Evolutionary conservation across 2,329 filamentous ascomycete genomes (phyloP).

Genomic region (Alternaria conjuncta): DNA sequence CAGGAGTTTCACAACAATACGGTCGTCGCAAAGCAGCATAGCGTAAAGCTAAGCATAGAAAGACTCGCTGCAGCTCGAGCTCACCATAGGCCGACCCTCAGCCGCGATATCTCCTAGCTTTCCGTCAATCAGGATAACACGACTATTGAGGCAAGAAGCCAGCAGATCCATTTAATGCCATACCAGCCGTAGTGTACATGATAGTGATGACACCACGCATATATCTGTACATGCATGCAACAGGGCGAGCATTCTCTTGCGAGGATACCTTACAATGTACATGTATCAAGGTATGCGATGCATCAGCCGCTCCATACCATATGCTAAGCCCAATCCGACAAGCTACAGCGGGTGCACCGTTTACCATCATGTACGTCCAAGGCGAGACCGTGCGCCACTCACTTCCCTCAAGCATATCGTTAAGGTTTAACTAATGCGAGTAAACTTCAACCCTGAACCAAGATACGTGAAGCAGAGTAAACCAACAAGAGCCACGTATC

Average conservation of each 20-base stretch:
- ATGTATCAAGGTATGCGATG: slow-evolving; percentile 1
- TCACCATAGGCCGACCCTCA: not conserved
- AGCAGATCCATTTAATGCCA: not conserved
- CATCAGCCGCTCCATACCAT: not conserved
- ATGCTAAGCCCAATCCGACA: not conserved
- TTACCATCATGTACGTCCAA: not conserved
- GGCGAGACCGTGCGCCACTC: not conserved
- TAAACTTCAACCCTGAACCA: not conserved
- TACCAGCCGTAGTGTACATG: not conserved
- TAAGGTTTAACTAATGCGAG: slow-evolving; percentile 1
- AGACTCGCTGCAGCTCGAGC: not conserved
- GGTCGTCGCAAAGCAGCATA: not conserved
- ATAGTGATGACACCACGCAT: not conserved
- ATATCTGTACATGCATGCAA: slow-evolving; percentile 1
- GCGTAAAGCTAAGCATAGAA: not conserved
- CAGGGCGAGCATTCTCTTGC: not conserved
- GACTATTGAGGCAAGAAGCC: not conserved
- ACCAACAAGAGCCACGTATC: not conserved
- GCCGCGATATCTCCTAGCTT: not conserved
- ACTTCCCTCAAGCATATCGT: not conserved
- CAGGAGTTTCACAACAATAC: not conserved
- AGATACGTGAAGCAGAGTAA: not conserved
- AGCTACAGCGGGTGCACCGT: not conserved
- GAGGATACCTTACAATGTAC: not conserved
- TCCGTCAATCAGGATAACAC: not conserved